These are phyloP conservation scores for Aureobasidium musti DNA, from an alignment of 2,329 filamentous ascomycete species.

Conservation along the genomic window DNA sequence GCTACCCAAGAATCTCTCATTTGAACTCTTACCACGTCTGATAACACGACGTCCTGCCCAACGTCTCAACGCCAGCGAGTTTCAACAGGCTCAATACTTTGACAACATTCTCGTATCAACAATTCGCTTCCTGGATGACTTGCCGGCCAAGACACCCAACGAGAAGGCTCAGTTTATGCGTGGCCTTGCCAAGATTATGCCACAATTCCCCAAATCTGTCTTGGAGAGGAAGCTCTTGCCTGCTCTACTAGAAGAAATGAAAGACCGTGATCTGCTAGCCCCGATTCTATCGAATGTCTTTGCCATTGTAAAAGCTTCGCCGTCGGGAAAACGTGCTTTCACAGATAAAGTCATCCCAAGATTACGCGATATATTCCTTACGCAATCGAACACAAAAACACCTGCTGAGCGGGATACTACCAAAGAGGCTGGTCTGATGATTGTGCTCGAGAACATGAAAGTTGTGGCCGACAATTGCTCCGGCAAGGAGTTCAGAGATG, in stretches of 20 bases:
- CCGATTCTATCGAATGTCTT: constrained; percentile 90
- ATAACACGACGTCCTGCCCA: constrained; percentile 87
- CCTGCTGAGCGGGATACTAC: constrained; percentile 72
- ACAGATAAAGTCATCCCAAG: constrained; percentile 82
- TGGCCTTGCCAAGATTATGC: constrained; percentile 80
- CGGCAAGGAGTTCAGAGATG: constrained; percentile 92
- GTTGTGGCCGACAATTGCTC: constrained; percentile 77
- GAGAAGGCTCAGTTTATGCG: constrained; percentile 93
- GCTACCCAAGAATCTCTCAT: constrained; percentile 74
- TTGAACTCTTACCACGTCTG: constrained; percentile 76
- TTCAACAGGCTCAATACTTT: constrained; percentile 94
- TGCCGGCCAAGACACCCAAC: constrained; percentile 86
- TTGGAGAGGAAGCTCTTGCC: constrained; percentile 93
- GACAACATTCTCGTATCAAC: constrained; percentile 96
- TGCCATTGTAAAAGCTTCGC: constrained; percentile 78
- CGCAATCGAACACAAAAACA: constrained; percentile 50
- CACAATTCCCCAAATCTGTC: constrained; percentile 89
- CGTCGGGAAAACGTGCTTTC: constrained; percentile 75
- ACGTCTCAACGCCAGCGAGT: constrained; percentile 82
- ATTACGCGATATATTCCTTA: constrained; percentile 79
- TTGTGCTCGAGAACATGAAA: constrained; percentile 80
- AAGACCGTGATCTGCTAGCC: constrained; percentile 83
- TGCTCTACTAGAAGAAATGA: constrained; percentile 86
- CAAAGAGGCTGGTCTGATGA: constrained; percentile 87
- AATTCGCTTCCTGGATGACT: constrained; percentile 87